Conservation (phyloP, 768 basidiomycete species). For the Kwoniella dendrophila region DNA sequence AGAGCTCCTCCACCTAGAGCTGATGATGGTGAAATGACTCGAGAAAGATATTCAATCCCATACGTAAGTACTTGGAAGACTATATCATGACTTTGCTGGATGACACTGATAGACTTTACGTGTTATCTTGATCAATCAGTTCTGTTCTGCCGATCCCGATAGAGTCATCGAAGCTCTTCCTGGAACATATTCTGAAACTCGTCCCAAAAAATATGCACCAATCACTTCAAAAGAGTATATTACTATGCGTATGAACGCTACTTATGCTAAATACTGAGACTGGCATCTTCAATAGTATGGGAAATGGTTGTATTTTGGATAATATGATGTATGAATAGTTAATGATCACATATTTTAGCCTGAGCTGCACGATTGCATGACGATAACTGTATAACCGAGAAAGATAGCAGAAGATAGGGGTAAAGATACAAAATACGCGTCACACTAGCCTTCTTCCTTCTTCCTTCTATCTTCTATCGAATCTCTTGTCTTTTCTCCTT, state of each 20-base stretch:
- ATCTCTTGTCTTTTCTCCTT: too few species aligned
- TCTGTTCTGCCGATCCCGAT: slow-evolving; percentile 56
- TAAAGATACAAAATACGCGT: too few species aligned
- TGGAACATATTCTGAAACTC: slow-evolving; percentile 59
- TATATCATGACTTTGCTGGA: background rate
- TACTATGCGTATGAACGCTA: slow-evolving; percentile 28
- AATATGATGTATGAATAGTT: background rate
- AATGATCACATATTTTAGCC: too few species aligned
- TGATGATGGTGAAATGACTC: slow-evolving; percentile 57
- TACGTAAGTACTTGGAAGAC: slow-evolving; percentile 52
- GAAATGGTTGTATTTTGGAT: background rate
- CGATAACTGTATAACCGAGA: too few species aligned
- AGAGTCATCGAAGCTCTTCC: slow-evolving; percentile 62
- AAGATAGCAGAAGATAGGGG: too few species aligned
- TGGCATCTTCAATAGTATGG: background rate
- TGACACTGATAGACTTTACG: background rate
- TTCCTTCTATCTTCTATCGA: too few species aligned
- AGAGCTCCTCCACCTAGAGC: slow-evolving; percentile 28
- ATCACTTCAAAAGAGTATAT: slow-evolving; percentile 30
- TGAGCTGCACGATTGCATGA: too few species aligned
- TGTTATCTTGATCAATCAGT: slow-evolving; percentile 8
- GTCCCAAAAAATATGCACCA: slow-evolving; percentile 62
- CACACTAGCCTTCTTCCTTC: too few species aligned
- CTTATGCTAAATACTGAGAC: slow-evolving; percentile 16
- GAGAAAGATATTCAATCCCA: slow-evolving; percentile 66